These are phyloP conservation scores for Fusarium transvaalense DNA, from an alignment of 2,329 filamentous ascomycete species.

Conservation along the genomic window DNA sequence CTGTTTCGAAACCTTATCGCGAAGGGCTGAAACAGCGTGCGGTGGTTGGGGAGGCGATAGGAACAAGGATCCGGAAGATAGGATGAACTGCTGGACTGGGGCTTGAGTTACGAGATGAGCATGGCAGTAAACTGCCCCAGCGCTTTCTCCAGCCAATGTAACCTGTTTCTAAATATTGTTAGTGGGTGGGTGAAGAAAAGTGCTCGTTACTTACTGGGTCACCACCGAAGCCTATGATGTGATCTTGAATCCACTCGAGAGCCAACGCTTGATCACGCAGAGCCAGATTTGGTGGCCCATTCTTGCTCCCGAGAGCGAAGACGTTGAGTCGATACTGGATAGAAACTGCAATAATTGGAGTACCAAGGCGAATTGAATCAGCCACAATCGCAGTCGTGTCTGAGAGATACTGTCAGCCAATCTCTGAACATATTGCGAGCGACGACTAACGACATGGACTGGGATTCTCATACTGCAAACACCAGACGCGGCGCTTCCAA, in stretches of 20 bases:
- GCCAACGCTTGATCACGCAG: constrained; percentile 53
- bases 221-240: constrained; percentile 47
- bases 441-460: no score
- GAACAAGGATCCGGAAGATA: constrained; percentile 58
- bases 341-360: constrained; percentile 36
- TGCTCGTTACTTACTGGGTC: constrained; percentile 39
- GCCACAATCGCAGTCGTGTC: constrained; percentile 49
- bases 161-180: constrained; percentile 50
- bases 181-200: rapidly evolving
- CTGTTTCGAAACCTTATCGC: neutral
- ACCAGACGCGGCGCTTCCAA: constrained; percentile 56
- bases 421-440: neutral
- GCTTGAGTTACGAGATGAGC: constrained; percentile 55
- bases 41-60: constrained; percentile 57
- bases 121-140: constrained; percentile 60
- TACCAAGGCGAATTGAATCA: constrained; percentile 50
- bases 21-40: neutral
- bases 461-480: constrained; percentile 54
- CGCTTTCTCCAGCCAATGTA: constrained; percentile 60
- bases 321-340: constrained; percentile 47
- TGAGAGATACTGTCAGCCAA: neutral
- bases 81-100: constrained; percentile 48
- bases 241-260: constrained; percentile 49
- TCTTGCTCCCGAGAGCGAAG: constrained; percentile 58
- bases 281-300: constrained; percentile 54